Conservation (phyloP, 2,329 filamentous ascomycete species). For the Aspergillus luchuensis region DNA sequence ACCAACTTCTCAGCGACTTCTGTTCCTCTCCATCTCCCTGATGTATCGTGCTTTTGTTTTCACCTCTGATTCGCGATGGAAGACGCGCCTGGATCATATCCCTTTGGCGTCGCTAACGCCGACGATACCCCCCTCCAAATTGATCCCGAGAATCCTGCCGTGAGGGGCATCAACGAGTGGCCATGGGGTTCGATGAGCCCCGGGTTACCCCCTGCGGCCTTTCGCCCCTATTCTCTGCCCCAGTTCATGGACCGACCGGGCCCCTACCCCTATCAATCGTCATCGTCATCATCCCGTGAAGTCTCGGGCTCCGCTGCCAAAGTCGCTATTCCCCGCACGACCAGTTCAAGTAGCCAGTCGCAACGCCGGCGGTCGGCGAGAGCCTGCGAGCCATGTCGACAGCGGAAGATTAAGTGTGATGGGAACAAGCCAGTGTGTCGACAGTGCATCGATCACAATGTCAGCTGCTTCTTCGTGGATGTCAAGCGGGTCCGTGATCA, state of each 20-base stretch:
- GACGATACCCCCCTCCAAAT: neutral
- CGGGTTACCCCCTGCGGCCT: slow-evolving; percentile 4
- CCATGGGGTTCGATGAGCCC: slow-evolving; percentile 14
- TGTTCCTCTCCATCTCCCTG: neutral
- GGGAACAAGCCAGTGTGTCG: slow-evolving; percentile 31
- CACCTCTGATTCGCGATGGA: neutral
- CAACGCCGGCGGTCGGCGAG: slow-evolving; percentile 34
- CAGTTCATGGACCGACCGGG: slow-evolving; percentile 4
- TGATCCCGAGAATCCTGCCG: neutral
- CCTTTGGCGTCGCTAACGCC: neutral
- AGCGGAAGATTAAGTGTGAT: slow-evolving; percentile 41
- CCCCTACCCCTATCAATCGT: slow-evolving; percentile 6
- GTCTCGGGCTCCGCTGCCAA: slow-evolving; percentile 17
- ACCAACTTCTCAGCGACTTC: neutral
- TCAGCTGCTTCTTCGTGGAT: slow-evolving; percentile 34
- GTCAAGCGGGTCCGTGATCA: slow-evolving; percentile 41
- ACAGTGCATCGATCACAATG: slow-evolving; percentile 30
- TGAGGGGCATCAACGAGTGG: slow-evolving; percentile 12
- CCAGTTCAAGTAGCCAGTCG: slow-evolving; percentile 17
- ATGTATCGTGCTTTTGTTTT: neutral
- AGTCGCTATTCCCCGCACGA: slow-evolving; percentile 34
- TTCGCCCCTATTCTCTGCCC: slow-evolving; percentile 12
- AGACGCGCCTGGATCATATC: neutral
- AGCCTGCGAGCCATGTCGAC: slow-evolving; percentile 40
- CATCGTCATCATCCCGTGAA: slow-evolving; percentile 13